Conservation (phyloP, 768 basidiomycete genomes). For the Boletus speciosus region DNA sequence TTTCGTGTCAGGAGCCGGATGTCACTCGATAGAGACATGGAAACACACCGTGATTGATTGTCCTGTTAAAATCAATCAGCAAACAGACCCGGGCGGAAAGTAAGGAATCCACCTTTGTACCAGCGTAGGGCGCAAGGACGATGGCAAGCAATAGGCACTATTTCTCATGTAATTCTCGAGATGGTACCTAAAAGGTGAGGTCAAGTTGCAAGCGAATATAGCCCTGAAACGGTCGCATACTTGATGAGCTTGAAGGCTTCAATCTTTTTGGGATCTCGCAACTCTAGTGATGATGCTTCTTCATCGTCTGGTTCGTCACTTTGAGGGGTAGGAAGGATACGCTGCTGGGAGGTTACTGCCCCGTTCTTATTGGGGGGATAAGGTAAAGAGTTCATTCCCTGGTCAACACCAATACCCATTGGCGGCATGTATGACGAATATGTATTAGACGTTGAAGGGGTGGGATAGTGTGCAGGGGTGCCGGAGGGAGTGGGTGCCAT, state of each 20-base stretch:
- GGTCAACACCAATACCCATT: slow-evolving; percentile 57
- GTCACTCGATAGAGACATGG: background rate
- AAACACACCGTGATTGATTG: slow-evolving; percentile 75
- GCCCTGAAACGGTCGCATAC: slow-evolving; percentile 37
- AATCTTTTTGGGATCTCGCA: slow-evolving; percentile 60
- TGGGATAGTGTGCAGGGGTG: slow-evolving; percentile 42
- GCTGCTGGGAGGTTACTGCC: slow-evolving; percentile 21
- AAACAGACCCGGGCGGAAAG: background rate
- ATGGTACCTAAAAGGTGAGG: slow-evolving; percentile 61
- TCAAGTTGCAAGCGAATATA: background rate
- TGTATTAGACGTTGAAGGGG: slow-evolving; percentile 33
- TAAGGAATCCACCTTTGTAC: slow-evolving; percentile 63
- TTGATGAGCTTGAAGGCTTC: slow-evolving; percentile 83
- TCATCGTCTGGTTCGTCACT: slow-evolving; percentile 51
- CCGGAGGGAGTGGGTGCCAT: slow-evolving; percentile 43
- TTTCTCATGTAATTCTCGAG: slow-evolving; percentile 87
- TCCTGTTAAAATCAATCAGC: slow-evolving; percentile 41
- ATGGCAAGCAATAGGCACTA: slow-evolving; percentile 81
- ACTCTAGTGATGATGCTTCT: slow-evolving; percentile 37
- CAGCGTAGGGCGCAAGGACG: slow-evolving; percentile 82
- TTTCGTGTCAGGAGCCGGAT: slow-evolving; percentile 8
- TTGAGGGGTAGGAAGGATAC: slow-evolving; percentile 23
- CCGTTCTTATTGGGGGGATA: slow-evolving; percentile 39
- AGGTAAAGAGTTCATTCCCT: slow-evolving; percentile 48
- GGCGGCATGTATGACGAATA: slow-evolving; percentile 50